These are phyloP conservation scores for Candida sanyiensis DNA, from an alignment of 805 yeast species.

Conservation along the genomic window DNA sequence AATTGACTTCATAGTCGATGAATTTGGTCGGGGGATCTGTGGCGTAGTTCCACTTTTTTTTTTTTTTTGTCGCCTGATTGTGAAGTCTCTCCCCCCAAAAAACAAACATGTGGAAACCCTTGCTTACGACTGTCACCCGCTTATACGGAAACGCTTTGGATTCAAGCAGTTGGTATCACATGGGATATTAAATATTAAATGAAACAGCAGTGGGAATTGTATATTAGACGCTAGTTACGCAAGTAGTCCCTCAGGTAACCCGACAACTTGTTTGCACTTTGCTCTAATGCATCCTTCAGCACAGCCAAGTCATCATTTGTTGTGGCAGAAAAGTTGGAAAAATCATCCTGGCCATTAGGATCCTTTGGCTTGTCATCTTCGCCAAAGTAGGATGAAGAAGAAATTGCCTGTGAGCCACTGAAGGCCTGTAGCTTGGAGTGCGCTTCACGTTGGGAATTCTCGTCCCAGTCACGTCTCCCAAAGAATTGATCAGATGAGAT, in stretches of 20 bases:
- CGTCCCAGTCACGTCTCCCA: slow-evolving; percentile 82
- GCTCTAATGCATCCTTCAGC: slow-evolving; percentile 86
- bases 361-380: slow-evolving; percentile 59
- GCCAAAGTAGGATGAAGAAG: slow-evolving; percentile 90
- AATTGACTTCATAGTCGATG: slow-evolving; percentile 25
- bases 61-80: not conserved
- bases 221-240: slow-evolving; percentile 36
- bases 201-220: too few species aligned
- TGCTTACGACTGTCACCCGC: too few species aligned
- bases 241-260: slow-evolving; percentile 82
- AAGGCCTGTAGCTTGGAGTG: slow-evolving; percentile 72
- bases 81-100: too few species aligned
- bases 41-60: too few species aligned
- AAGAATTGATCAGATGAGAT: slow-evolving; percentile 94
- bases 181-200: too few species aligned
- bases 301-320: slow-evolving; percentile 88
- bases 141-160: too few species aligned
- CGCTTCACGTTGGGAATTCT: slow-evolving; percentile 74
- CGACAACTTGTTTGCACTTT: slow-evolving; percentile 86
- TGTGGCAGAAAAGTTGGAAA: slow-evolving; percentile 64
- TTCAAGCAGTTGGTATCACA: too few species aligned
- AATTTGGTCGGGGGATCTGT: too few species aligned
- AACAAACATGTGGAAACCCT: too few species aligned
- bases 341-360: slow-evolving; percentile 37
- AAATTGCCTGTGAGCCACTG: slow-evolving; percentile 83